Base-by-base conservation (phyloP, 768 basidiomycete genomes). In the button mushroom (Agaricus bisporus) region DNA sequence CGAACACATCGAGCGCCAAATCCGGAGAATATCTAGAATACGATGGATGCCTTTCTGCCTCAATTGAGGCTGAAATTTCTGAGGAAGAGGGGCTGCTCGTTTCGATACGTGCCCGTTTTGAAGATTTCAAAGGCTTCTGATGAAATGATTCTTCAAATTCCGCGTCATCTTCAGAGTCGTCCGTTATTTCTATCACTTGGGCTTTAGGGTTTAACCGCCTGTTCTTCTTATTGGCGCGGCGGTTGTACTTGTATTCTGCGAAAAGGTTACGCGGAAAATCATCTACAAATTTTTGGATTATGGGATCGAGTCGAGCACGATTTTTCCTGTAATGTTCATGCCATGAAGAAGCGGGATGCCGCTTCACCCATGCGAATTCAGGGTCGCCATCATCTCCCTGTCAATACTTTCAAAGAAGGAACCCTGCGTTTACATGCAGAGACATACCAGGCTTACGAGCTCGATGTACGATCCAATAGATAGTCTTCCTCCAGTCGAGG, bases 331-430 rank as follows among this genome's bases (percentile, higher is more conserved):
- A 79, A 12, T 72, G 69, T 43, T 76, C 68, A 25, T 72, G 68
- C 78, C 79, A 80, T 20, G 79, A 76, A 51, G 73, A 62, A 58
- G 67, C 66, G 5, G 76, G 60, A 61, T 82, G 80, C 7, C 72
- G 65, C 0, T 22, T 52, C 4, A 61, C 72, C 79, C 79, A 82
- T 0, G 36, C 46, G 49, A 64, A 71, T 18, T 61, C 59, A 1
- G 61, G 47, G 15, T 61, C 55, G 17, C 61, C 55, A 18, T 53
- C 48, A 1, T 57, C 43, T 7, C 55, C 58, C 65, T 67, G 55
- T 49, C 25, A 37, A 32, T 20, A 22, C 15, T 28, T 22, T 25
- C 17, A 14, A 15, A 44, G 45, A n/a, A 49, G 42, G 11, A 10
- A n/a, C 18, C 35, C 14, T 29, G 17, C 5, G 20, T 29, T 36